Conservation (phyloP, 345 rosid genomes). For the Kandelia obovata region DNA sequence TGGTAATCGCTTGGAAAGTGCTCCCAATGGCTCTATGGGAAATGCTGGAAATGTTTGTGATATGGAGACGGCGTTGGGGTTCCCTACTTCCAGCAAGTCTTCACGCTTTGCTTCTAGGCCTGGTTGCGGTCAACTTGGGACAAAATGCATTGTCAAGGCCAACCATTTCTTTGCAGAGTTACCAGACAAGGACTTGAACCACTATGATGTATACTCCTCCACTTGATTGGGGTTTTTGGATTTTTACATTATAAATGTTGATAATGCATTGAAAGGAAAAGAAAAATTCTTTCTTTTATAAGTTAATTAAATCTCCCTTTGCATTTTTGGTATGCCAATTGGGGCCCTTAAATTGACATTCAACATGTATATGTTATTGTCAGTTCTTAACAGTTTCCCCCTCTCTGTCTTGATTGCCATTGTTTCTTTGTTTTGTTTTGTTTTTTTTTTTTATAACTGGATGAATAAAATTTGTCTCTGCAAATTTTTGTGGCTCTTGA, state of each 20-base stretch:
- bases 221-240: slow-evolving; percentile 9
- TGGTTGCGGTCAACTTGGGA: slow-evolving; percentile 83
- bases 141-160: slow-evolving; percentile 92
- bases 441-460: slow-evolving; percentile 1
- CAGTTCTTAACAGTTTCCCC: no score
- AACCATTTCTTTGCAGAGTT: slow-evolving; percentile 95
- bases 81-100: slow-evolving; percentile 65
- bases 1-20: slow-evolving; percentile 27
- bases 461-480: slow-evolving; percentile 17
- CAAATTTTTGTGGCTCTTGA: slow-evolving; percentile 33
- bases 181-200: slow-evolving; percentile 87
- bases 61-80: slow-evolving; percentile 46
- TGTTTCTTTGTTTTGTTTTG: not conserved
- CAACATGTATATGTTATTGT: not conserved
- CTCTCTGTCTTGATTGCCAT: not conserved
- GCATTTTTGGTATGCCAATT: not conserved
- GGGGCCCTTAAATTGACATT: slow-evolving; percentile 22
- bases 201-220: slow-evolving; percentile 73
- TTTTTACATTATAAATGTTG: slow-evolving; percentile 3
- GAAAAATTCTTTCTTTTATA: not conserved
- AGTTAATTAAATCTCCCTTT: not conserved
- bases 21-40: slow-evolving; percentile 31
- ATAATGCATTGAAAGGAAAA: slow-evolving; percentile 10
- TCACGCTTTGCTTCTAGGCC: slow-evolving; percentile 75
- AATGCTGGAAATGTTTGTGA: slow-evolving; percentile 23